Evolutionary conservation across 148 eudicot genomes (phyloP), one percentile per base, ranked within the genome.

Genomic region (Linanthus parryae): DNA sequence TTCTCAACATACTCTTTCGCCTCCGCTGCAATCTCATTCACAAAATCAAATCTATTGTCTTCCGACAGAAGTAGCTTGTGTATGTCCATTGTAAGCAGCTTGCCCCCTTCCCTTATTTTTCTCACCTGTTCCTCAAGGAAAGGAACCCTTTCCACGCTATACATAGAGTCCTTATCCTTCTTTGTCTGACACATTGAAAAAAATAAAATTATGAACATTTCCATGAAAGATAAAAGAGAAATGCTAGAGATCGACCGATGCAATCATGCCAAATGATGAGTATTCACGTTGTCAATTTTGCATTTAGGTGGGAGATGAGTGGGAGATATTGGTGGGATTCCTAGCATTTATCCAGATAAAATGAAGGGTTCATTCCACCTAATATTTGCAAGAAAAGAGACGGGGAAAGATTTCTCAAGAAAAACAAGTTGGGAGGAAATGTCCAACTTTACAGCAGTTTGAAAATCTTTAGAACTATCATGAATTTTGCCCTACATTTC

Each of bases 21-120:
- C 69, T 87, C 99, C 3, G 96, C 96, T 11, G 88, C 94, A 20
- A 92, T 68, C 26, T 77, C 85, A n/a, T 88, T 92, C 64, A 92
- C 99, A 59, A 92, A 88, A 39, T 54, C 73, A 45, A 66, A 92
- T 22, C 80, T 73, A 63, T 92, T 92, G 19, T 92, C 96, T 70
- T 84, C 84, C 1, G 94, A 87, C 26, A 79, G 69, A 65, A 84
- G 43, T 42, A 92, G 60, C 37, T 78, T 74, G 39, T 82, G 83
- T 27, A 92, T 72, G 55, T 92, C 99, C 58, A 70, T 68, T 1
- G 80, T 34, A 68, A 84, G 42, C 27, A 80, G 54, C 56, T 83
- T 76, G 47, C 99, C 95, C 25, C 80, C 77, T 35, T 92, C 95
- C 29, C 72, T 75, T 53, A 80, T 58, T 74, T 65, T 80, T 59